Conservation (phyloP, 805 yeast species). For the Cyberlindnera misumaiensis region DNA sequence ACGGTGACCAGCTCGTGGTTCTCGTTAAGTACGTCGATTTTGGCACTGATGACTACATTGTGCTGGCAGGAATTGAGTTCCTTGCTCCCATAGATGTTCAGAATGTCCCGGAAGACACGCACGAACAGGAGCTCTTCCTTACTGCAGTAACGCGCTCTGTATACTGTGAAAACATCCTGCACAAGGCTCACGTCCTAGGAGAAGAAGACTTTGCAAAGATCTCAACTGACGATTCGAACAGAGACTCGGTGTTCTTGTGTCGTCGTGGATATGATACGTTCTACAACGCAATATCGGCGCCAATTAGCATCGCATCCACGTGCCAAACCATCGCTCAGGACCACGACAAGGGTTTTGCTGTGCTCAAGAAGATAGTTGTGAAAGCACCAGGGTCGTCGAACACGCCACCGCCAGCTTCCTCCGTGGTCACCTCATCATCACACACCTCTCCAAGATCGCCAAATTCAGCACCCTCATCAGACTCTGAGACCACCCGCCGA, state of each 20-base stretch:
- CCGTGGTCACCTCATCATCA: not conserved
- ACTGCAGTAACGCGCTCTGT: constrained; percentile 45
- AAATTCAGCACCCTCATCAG: not conserved
- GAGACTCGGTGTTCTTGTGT: constrained; percentile 25
- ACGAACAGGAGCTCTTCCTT: constrained; percentile 44
- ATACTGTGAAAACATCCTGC: constrained; percentile 35
- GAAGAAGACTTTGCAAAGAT: constrained; percentile 28
- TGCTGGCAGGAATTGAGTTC: constrained; percentile 42
- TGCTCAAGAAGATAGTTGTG: constrained; percentile 17
- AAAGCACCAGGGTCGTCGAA: constrained; percentile 6
- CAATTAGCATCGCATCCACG: constrained; percentile 19
- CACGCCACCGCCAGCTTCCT: not conserved
- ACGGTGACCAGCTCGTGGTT: constrained; percentile 34
- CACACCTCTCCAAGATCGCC: not conserved
- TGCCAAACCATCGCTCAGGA: constrained; percentile 17
- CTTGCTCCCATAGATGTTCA: constrained; percentile 36
- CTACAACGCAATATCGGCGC: constrained; percentile 19
- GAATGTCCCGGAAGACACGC: constrained; percentile 20
- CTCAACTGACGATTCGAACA: constrained; percentile 30
- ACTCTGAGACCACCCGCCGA: not conserved
- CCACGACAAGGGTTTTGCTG: constrained; percentile 22
- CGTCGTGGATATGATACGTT: constrained; percentile 29
- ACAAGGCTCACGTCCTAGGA: constrained; percentile 38
- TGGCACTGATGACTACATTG: constrained; percentile 44
- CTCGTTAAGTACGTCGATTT: constrained; percentile 44